These are phyloP conservation scores for Coemansia sp. DNA, from an alignment of 192 early-diverging fungal genomes.

Conservation along the genomic window DNA sequence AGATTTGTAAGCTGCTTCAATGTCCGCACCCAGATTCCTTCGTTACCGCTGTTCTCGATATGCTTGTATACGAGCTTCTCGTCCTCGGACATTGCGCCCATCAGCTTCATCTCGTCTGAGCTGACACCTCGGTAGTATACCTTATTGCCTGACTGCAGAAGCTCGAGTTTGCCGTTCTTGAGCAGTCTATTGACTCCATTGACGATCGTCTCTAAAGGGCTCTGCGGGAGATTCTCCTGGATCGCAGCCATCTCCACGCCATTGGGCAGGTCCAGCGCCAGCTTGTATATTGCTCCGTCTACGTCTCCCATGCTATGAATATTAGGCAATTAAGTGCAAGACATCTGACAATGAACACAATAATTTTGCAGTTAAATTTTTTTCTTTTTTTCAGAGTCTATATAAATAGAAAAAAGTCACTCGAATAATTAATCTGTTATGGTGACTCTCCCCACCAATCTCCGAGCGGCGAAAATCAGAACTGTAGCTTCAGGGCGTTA, in stretches of 20 bases:
- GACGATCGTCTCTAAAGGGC: conserved; percentile 24
- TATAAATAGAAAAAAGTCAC: too few species aligned
- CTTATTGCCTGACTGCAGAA: conserved; percentile 29
- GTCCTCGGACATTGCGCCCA: conserved; percentile 61
- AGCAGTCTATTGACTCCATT: conserved; percentile 45
- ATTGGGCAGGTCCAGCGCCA: conserved; percentile 10
- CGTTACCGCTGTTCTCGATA: conserved; percentile 77
- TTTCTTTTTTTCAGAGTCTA: background rate
- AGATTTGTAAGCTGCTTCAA: conserved; percentile 78
- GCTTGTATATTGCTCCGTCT: conserved; percentile 20
- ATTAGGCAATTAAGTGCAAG: background rate
- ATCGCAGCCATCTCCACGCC: conserved; percentile 27
- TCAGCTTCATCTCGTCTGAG: conserved; percentile 33
- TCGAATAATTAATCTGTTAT: too few species aligned
- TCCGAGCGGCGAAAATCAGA: too few species aligned
- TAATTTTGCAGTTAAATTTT: background rate
- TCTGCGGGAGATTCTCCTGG: conserved; percentile 10
- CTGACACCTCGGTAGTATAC: conserved; percentile 33
- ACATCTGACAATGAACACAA: too few species aligned
- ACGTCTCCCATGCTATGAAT: conserved; percentile 7
- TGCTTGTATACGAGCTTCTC: conserved; percentile 78
- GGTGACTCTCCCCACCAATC: too few species aligned
- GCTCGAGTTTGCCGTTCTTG: conserved; percentile 25
- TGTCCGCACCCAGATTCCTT: conserved; percentile 82
- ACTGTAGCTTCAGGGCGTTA: too few species aligned